Evolutionary conservation across 352 stramenopile species (phyloP), one percentile per base, ranked within the genome.

Genomic region (Phytophthora palmivora): DNA sequence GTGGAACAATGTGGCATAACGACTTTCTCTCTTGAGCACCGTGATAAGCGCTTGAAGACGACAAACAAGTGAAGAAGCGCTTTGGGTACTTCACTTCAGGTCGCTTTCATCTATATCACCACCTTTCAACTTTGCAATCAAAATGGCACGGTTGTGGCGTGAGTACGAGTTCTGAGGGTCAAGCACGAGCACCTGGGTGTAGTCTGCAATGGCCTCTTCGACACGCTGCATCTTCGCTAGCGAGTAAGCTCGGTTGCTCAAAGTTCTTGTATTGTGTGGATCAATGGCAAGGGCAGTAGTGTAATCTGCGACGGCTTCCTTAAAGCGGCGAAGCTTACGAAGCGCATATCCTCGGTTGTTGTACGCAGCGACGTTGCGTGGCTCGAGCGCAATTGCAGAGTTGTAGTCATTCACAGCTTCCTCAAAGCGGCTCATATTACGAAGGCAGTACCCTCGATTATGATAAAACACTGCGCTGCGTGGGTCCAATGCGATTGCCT

Each of bases 201-300:
- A 97, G 67, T 97, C 89, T 26, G 54, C 72, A 19, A 95, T 79
- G 18, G 85, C 85, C 42, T 84, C 69, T 49, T 73, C 49, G 24
- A 87, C 77, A 18, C 57, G 56, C 19, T 87, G 88, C 78, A 91
- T 92, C 70, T 95, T 95, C 22, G 88, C 89, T 45, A 80, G 82
- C 51, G 83, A 92, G 51, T 96, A 96, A 10, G 82, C 88, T 58
- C 88, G 85, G 56, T 96, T 96, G 63, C 89, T 94, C 18, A 93
- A 74, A 21, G 84, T 89, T 21, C 90, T 87, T 21, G 85, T 91
- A 58, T 90, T 95, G 43, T 47, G 62, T n/a, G 84, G 82, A 38
- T 95, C 85, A 37, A 94, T 78, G 28, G 67, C 38, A 2, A 97
- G 63, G 41, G 85, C 84, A 16, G 66, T 85, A 8, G 72, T 79